Conservation (phyloP, 2,329 filamentous ascomycete genomes). For the Chrysoporthe cubensis region DNA sequence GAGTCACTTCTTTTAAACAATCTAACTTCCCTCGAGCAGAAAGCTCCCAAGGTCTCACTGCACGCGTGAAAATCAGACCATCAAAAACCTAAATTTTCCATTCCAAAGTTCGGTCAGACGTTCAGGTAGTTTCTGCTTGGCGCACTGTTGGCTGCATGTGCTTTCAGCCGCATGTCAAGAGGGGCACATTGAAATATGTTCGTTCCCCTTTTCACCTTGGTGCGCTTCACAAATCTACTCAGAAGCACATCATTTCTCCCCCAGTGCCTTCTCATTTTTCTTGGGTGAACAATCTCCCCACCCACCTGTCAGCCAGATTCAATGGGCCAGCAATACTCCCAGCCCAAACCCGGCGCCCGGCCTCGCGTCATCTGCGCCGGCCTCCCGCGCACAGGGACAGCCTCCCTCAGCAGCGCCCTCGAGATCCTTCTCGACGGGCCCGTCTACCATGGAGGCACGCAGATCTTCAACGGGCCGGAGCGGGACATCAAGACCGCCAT, state of each 20-base stretch:
- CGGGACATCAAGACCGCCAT: constrained; percentile 22
- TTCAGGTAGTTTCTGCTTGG: no score
- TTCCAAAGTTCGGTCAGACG: no score
- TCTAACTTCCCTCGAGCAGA: no score
- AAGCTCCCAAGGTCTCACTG: background rate
- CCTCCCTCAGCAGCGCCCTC: constrained; percentile 33
- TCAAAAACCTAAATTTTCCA: no score
- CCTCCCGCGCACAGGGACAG: constrained; percentile 34
- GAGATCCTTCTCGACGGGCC: constrained; percentile 34
- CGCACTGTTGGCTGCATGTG: no score
- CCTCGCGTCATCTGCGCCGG: constrained; percentile 36
- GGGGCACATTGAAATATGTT: background rate
- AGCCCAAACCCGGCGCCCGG: constrained; percentile 30
- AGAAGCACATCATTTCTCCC: background rate
- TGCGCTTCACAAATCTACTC: background rate
- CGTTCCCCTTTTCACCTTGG: no score
- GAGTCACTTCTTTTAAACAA: background rate
- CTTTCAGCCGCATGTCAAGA: background rate
- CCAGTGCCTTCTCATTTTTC: background rate
- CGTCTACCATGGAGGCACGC: constrained; percentile 34
- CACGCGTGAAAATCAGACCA: no score
- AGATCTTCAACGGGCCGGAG: constrained; percentile 30
- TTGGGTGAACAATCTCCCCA: background rate
- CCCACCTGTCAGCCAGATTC: background rate
- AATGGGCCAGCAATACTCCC: constrained; percentile 32